Evolutionary conservation across 805 yeast species (phyloP), one percentile per base, ranked within the genome.

Genomic region (Wickerhamiella cacticola): DNA sequence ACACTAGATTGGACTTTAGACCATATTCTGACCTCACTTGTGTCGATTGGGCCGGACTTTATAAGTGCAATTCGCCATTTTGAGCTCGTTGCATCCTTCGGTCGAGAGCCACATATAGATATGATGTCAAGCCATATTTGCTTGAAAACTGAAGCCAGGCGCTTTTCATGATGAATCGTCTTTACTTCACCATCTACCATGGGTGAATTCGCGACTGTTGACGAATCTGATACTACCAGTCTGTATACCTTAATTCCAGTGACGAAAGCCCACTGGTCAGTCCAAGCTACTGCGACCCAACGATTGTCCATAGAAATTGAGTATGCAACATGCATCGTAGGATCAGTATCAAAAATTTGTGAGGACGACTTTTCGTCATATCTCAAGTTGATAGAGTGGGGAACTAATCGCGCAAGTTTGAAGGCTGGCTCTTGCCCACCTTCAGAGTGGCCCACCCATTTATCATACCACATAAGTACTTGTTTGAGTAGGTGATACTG

Each of bases 241-340:
- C 59, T 47, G 34, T 59, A 82, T 0, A 86, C 72, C 53, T 76
- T 79, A 0, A 79, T 73, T 41, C 69, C 71, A 15, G 79, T 74
- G 10, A 76, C 70, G 3, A 69, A 68, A 0, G 95, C 95, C 60
- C 74, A 72, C 43, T 88, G 89, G 58, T 89, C 95, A 0, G 92
- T 72, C 94, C 96, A 86, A 0, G 94, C 80, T 0, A 85, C 94
- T 19, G 79, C 76, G 39, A 86, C 71, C 95, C 96, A 89, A 48
- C 76, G 77, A 51, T 78, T 78, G 61, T 88, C 95, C 3, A 75
- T 68, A 0, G 95, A 81, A 46, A 94, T 63, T 25, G 86, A 85
- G 57, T 88, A 89, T 1, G 95, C 86, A 9, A 92, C 70, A 59
- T 92, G 97, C 19, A 89, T 68, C 55, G 78, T 83, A 1, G 83